Base-by-base conservation (phyloP, 495 filamentous ascomycete genomes). In the Rhizodiscina lignyota region DNA sequence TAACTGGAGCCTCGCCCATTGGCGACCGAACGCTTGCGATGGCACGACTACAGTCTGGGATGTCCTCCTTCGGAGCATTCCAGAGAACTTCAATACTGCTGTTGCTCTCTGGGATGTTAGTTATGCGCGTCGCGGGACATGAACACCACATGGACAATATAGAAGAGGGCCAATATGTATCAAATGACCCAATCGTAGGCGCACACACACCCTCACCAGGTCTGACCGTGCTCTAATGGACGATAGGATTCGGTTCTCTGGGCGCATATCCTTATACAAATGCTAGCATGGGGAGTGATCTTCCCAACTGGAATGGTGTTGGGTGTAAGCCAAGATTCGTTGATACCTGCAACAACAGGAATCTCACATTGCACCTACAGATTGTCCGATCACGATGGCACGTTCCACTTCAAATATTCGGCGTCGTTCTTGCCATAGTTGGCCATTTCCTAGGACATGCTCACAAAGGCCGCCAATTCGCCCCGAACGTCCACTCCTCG, bases 241-340 rank as follows among this genome's bases (percentile, higher is more conserved):
- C 34, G 31, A 19, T 41, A 86, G 78, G 83, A 94, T 46, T 63
- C 72, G 33, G 89, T 69, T 48, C 54, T 97, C 74, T 97, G 87
- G 89, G 61, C 76, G 20, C 89, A 97, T 55, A 94, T 97, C 47
- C 66, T 91, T 37, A 50, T 91, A n/a, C 85, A 93, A 68, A 76
- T 75, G 39, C 44, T 83, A 19, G 66, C 83, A 18, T 96, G 91
- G 66, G 89, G 89, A 35, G 58, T 96, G 32, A 67, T 96, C 27
- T 94, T 96, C 47, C 89, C 89, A 5, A 62, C 83, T 16, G 89
- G 91, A 31, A 94, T 97, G 87, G 87, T 97, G 22, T 63, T 96
- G 8, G 87, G 89, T 22, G 79, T 87, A 71, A 43, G 73, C 62
- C 36, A 8, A 5, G 8, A 21, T 21, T 21, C 28, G 22, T 37